These are phyloP conservation scores for Tetradesmus obliquus DNA, from an alignment of 139 green algal genomes.

Conservation along the genomic window DNA sequence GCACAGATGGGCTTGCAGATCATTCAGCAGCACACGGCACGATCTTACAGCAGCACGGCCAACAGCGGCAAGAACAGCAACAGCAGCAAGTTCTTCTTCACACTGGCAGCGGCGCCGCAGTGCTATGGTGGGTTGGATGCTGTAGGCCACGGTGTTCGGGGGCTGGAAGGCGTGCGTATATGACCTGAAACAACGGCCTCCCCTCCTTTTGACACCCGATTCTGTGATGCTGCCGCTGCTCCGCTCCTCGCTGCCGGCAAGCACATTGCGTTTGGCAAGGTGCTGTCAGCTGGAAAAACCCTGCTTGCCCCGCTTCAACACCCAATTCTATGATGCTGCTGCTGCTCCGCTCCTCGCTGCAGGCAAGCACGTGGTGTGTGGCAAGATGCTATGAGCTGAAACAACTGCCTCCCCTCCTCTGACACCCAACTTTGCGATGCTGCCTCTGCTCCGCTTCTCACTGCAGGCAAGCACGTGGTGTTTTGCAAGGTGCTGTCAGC, in stretches of 20 bases:
- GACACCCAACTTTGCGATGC: too few relatives aligned
- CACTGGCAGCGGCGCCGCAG: conserved; percentile 70
- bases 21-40: too few relatives aligned
- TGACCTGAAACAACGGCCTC: too few relatives aligned
- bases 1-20: too few relatives aligned
- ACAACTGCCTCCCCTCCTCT: too few relatives aligned
- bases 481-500: not conserved
- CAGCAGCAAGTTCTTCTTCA: conserved; percentile 91
- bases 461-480: conserved; percentile 29
- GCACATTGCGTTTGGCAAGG: conserved; percentile 88
- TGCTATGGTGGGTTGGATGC: conserved; percentile 66
- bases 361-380: not conserved
- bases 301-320: too few relatives aligned
- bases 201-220: too few relatives aligned
- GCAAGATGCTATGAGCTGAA: too few relatives aligned
- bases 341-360: too few relatives aligned
- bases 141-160: not conserved
- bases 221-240: too few relatives aligned
- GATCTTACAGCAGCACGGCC: conserved; percentile 60
- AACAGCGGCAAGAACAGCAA: conserved; percentile 94
- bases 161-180: not conserved
- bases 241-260: conserved; percentile 61
- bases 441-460: too few relatives aligned
- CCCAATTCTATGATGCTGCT: too few relatives aligned
- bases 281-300: conserved; percentile 82